These are phyloP conservation scores for Colletotrichum sp. DNA, from an alignment of 2,329 filamentous ascomycete species.

Conservation along the genomic window DNA sequence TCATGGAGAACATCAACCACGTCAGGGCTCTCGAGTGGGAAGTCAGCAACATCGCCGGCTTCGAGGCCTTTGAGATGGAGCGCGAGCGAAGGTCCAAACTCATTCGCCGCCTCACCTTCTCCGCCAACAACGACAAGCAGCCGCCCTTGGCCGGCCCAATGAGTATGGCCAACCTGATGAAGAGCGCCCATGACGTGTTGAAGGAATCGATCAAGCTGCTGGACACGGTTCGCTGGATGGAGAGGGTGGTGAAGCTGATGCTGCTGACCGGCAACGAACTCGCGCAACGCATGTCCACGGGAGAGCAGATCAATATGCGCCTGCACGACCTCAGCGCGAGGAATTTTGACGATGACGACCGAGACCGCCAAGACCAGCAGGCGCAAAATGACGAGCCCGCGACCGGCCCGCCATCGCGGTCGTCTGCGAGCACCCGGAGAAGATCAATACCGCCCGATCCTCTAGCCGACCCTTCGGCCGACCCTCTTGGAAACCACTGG, in stretches of 20 bases:
- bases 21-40: slow-evolving; percentile 46
- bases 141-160: slow-evolving; percentile 33
- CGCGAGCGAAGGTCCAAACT: slow-evolving; percentile 26
- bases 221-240: slow-evolving; percentile 53
- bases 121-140: slow-evolving; percentile 2
- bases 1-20: slow-evolving; percentile 47
- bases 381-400: slow-evolving; percentile 14
- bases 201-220: slow-evolving; percentile 50
- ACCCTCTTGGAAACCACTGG: slow-evolving; percentile 42
- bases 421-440: neutral
- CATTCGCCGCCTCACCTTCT: slow-evolving; percentile 7
- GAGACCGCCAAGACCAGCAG: slow-evolving; percentile 11
- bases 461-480: slow-evolving; percentile 17
- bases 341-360: neutral
- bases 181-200: slow-evolving; percentile 50
- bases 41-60: slow-evolving; percentile 48
- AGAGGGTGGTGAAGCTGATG: slow-evolving; percentile 48
- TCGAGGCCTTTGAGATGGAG: slow-evolving; percentile 32
- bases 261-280: slow-evolving; percentile 49
- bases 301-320: slow-evolving; percentile 17
- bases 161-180: slow-evolving; percentile 53
- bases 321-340: slow-evolving; percentile 1
- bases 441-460: slow-evolving; percentile 5
- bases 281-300: slow-evolving; percentile 31
- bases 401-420: slow-evolving; percentile 8